Evolutionary conservation across 345 rosid species (phyloP).

Genomic region (Citrus sinensis): DVS_A1.0 CM039165.1:33682501-33683000

Average conservation of each 20-base stretch:
- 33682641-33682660: constrained; percentile 41
- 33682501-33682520: constrained; percentile 34
- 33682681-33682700: constrained; percentile 17
- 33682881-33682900: constrained; percentile 36
- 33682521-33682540: constrained; percentile 70
- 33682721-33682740: constrained; percentile 38
- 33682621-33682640: constrained; percentile 45
- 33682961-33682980: neutral
- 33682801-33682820: constrained; percentile 88
- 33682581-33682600: constrained; percentile 82
- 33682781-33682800: constrained; percentile 57
- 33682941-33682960: constrained; percentile 68
- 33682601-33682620: constrained; percentile 52
- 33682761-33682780: constrained; percentile 26
- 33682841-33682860: constrained; percentile 63
- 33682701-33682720: constrained; percentile 28
- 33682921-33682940: constrained; percentile 39
- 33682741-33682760: constrained; percentile 32
- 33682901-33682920: constrained; percentile 34
- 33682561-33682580: constrained; percentile 32
- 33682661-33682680: constrained; percentile 29
- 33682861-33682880: constrained; percentile 87
- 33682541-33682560: constrained; percentile 79
- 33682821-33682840: constrained; percentile 43
- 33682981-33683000: neutral